Conservation (phyloP, 257 asterid species). For the Scutellaria barbata region DNA sequence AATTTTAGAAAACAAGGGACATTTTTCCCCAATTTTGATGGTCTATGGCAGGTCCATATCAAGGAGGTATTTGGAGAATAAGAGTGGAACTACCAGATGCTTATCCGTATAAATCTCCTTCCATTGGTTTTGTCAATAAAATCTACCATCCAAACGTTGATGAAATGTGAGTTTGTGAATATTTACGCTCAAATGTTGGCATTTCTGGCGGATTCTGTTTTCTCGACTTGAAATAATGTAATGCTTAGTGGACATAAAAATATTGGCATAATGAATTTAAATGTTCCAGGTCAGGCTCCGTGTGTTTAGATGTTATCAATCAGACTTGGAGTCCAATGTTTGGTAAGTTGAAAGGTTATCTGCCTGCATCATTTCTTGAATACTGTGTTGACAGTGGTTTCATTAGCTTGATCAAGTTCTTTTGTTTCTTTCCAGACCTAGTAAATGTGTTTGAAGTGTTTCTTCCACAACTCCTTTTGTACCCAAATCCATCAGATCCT, state of each 20-base stretch:
- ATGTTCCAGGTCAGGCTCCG: slow-evolving; percentile 84
- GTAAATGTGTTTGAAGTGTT: slow-evolving; percentile 93
- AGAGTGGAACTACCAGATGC: slow-evolving; percentile 89
- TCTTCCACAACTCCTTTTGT: slow-evolving; percentile 92
- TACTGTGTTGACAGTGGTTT: slow-evolving; percentile 10
- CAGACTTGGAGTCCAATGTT: slow-evolving; percentile 99
- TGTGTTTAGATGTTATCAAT: slow-evolving; percentile 90
- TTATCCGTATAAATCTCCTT: slow-evolving; percentile 91
- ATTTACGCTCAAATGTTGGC: neutral
- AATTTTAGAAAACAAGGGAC: neutral
- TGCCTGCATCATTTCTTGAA: neutral
- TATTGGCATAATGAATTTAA: neutral
- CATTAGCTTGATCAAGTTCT: slow-evolving; percentile 1
- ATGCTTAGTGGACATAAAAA: neutral
- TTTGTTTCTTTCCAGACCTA: slow-evolving; percentile 59
- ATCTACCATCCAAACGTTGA: slow-evolving; percentile 38
- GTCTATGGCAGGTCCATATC: slow-evolving; percentile 74
- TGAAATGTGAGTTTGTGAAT: slow-evolving; percentile 70
- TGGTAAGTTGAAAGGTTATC: slow-evolving; percentile 49
- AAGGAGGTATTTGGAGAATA: slow-evolving; percentile 87
- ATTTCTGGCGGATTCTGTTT: slow-evolving; percentile 1
- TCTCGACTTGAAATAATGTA: neutral
- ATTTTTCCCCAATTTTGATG: slow-evolving; percentile 26
- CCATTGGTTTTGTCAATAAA: slow-evolving; percentile 83
- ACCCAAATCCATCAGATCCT: slow-evolving; percentile 93